These are phyloP conservation scores for Agaricus bisporus DNA, from an alignment of 768 basidiomycete genomes.

Conservation along the genomic window DNA sequence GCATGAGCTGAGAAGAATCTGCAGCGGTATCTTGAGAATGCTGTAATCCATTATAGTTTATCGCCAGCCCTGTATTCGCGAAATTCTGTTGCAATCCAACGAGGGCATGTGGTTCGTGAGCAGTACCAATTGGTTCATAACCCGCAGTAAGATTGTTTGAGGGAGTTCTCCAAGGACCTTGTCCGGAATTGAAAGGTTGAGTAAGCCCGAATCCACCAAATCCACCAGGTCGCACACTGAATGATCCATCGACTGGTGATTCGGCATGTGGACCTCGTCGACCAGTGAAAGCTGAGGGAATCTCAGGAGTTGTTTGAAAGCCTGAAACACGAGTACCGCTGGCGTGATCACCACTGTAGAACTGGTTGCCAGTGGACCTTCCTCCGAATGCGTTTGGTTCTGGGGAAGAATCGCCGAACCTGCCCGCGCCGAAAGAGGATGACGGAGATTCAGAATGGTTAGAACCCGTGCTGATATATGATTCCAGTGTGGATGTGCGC, in stretches of 20 bases:
- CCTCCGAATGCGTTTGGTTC: conserved; percentile 56
- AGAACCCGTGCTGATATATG: conserved; percentile 47
- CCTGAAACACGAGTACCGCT: conserved; percentile 16
- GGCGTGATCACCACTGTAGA: conserved; percentile 27
- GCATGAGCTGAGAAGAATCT: background rate
- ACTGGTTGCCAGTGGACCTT: conserved; percentile 32
- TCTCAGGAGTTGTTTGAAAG: conserved; percentile 10
- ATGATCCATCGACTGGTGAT: conserved; percentile 29
- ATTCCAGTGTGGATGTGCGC: conserved; percentile 60
- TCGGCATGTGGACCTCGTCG: conserved; percentile 37
- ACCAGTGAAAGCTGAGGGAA: conserved; percentile 21
- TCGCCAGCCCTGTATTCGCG: background rate
- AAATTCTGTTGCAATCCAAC: conserved; percentile 5
- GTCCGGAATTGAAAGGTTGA: conserved; percentile 12
- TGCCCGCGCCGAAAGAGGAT: conserved; percentile 60
- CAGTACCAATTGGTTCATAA: background rate
- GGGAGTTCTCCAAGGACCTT: conserved; percentile 10
- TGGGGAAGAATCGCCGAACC: conserved; percentile 64
- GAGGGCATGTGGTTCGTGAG: conserved; percentile 3
- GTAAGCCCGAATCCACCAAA: conserved; percentile 5
- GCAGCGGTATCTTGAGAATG: background rate
- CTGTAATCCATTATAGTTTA: conserved; percentile 5
- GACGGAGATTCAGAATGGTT: conserved; percentile 64
- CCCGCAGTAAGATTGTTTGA: background rate
- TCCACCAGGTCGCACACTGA: conserved; percentile 4